A percentile compares a stretch with the other conserved stretches of the same genome.
These are phyloP conservation scores for Aspergillus costaricaensis DNA, from an alignment of 2,329 filamentous ascomycete genomes.

Conservation along the genomic window DNA sequence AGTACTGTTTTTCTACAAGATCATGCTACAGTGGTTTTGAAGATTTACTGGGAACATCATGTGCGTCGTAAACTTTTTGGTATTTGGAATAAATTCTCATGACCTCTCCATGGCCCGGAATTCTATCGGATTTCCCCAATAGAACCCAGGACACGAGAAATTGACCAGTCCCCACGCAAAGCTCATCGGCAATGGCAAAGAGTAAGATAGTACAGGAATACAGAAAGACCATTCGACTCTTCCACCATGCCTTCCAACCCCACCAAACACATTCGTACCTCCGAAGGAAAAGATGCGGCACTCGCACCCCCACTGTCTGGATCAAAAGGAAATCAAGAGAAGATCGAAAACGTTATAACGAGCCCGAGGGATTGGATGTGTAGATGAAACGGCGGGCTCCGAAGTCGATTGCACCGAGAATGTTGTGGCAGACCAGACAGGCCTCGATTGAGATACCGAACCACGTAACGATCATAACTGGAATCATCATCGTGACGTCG, in stretches of 20 bases:
- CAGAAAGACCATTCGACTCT: conserved; percentile 11
- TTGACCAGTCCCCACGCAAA: conserved; percentile 42
- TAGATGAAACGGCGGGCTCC: conserved; percentile 32
- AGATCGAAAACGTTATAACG: conserved; percentile 32
- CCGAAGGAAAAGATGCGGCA: conserved; percentile 25
- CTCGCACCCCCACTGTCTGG: conserved; percentile 24
- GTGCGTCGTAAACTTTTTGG: conserved; percentile 29
- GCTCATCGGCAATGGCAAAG: conserved; percentile 21
- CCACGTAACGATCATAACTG: conserved; percentile 33
- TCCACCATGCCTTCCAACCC: conserved; percentile 35
- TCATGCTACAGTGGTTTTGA: background rate
- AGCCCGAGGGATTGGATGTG: conserved; percentile 33
- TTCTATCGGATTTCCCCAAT: conserved; percentile 17
- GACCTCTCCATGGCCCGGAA: conserved; percentile 40
- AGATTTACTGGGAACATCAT: background rate
- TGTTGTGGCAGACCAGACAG: conserved; percentile 25
- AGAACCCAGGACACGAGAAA: conserved; percentile 25
- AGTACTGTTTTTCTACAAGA: background rate
- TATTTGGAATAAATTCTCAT: conserved; percentile 37
- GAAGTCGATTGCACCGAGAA: conserved; percentile 21
- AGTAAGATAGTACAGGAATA: conserved; percentile 20
- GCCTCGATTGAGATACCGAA: conserved; percentile 26
- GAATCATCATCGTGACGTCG: conserved; percentile 37
- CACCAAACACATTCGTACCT: conserved; percentile 37
- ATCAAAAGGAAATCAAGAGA: conserved; percentile 16